Base-by-base conservation (phyloP, 2,329 filamentous ascomycete genomes). In the Chaetomiaceae sp. region DNA sequence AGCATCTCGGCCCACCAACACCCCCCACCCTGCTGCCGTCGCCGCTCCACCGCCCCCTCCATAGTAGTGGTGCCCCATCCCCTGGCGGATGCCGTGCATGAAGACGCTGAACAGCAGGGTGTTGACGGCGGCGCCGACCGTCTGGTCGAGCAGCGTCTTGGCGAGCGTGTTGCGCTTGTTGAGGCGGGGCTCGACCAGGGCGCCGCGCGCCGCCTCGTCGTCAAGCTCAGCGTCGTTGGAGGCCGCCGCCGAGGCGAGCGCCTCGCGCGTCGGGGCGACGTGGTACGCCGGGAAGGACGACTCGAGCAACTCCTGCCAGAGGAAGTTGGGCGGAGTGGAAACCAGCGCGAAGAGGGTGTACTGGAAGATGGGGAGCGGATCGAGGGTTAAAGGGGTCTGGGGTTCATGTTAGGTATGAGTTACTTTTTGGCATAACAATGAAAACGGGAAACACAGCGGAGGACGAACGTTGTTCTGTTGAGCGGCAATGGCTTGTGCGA, bases 281-380 rank as follows among this genome's bases (percentile, higher is more conserved):
- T 74, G 73, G 56, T 78, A 76, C 1, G 84, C 83, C 0, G 89
- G 89, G 60, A 88, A 94, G 3, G 72, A 67, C 6, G 75, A 69
- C 66, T 95, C 89, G 42, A 95, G 74, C 60, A 77, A 86, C 33
- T 79, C 75, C 72, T 95, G 89, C 78, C 88, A 95, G 58, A 87
- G 62, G 61, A 88, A 87, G 67, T 96, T 96, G 36, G 86, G 86
- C 3, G 89, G 88, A 33, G 83, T 84, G 64, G 76, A 83, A 49
- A 95, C 61, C 27, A 86, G 61, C 54, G 83, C 78, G 70, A 84
- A 95, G 43, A 88, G 60, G 42, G 86, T 68, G 65, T 94, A 95
- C 62, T 89, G 86, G 56, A 89, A 68, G 35, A 95, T 73, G 4
- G 84, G 79, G 5, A 76, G 67, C 66, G 75, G 74, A 65, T 89